phyloP scores from a whole-genome alignment of 306 rosid species.

The Corylus americana region DNA sequence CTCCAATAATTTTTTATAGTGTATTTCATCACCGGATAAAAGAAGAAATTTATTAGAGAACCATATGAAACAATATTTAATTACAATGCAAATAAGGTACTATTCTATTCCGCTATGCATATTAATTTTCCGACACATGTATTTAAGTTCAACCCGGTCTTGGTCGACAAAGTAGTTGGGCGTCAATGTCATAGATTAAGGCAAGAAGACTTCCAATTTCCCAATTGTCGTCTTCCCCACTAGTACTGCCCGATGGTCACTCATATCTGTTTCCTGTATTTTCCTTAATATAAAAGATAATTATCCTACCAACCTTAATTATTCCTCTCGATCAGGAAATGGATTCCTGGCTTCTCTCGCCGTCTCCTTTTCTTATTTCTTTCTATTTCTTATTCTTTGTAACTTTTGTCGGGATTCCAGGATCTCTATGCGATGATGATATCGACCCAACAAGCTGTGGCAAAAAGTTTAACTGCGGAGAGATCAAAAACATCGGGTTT shows the following conservation, averaged over 20 bases:
- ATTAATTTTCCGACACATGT: no score
- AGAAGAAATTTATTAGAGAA: no score
- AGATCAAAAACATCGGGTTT: neutral
- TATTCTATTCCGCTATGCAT: no score
- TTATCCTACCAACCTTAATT: no score
- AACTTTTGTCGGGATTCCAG: slow-evolving; percentile 17
- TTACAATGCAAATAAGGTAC: no score
- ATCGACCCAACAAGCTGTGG: slow-evolving; percentile 16
- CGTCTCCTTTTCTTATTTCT: slow-evolving; percentile 5
- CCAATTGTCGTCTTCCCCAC: neutral
- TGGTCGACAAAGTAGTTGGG: no score
- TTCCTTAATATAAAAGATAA: neutral
- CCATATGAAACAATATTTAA: no score
- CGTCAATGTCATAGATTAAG: no score
- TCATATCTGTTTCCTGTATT: neutral
- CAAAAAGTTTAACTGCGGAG: slow-evolving; percentile 30
- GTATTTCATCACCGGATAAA: no score
- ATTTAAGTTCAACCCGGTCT: no score
- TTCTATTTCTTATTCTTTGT: slow-evolving; percentile 12
- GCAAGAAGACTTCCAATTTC: no score
- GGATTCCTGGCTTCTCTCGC: slow-evolving; percentile 21
- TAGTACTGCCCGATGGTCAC: neutral
- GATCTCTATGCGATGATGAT: slow-evolving; percentile 20
- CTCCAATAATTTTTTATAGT: no score
- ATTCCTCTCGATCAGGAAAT: neutral